Evolutionary conservation across 495 filamentous ascomycete genomes (phyloP).

Genomic region (Elaphomyces granulatus): DNA sequence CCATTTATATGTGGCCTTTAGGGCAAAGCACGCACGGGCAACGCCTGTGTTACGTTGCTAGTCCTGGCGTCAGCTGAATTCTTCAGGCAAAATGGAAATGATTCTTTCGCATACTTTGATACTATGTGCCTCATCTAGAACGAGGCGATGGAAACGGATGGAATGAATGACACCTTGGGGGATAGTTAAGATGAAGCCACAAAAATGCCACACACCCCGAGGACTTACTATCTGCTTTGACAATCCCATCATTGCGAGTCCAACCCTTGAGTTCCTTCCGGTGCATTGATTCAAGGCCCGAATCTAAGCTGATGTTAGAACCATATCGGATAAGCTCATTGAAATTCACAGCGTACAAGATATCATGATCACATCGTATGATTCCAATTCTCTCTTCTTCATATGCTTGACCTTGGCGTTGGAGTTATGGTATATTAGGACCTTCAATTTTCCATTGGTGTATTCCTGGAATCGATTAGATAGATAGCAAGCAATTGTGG

Average conservation of each 20-base stretch:
- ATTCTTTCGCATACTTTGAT: conserved; percentile 55
- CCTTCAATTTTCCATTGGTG: conserved; percentile 76
- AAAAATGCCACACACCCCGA: not conserved
- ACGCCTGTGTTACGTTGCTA: conserved; percentile 67
- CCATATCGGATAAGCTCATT: not conserved
- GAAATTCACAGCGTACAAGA: conserved; percentile 37
- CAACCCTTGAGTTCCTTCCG: conserved; percentile 89
- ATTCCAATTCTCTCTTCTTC: conserved; percentile 53
- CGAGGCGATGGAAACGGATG: conserved; percentile 75
- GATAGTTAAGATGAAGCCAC: not conserved
- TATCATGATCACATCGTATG: conserved; percentile 88
- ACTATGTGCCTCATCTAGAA: conserved; percentile 91
- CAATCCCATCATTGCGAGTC: conserved; percentile 55
- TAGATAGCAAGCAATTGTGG: not conserved
- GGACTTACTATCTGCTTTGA: conserved; percentile 61
- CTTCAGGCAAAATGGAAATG: too few relatives aligned
- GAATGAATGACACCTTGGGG: conserved; percentile 52
- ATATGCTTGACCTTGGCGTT: conserved; percentile 69
- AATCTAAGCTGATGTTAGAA: conserved; percentile 42
- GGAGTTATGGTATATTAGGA: conserved; percentile 77
- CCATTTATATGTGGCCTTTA: conserved; percentile 79
- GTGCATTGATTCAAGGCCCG: conserved; percentile 78
- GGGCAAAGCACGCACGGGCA: conserved; percentile 84
- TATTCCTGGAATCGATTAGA: conserved; percentile 40
- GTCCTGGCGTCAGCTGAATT: too few relatives aligned